Base-by-base conservation (phyloP, 768 basidiomycete genomes). In the Auricularia sp. region DNA sequence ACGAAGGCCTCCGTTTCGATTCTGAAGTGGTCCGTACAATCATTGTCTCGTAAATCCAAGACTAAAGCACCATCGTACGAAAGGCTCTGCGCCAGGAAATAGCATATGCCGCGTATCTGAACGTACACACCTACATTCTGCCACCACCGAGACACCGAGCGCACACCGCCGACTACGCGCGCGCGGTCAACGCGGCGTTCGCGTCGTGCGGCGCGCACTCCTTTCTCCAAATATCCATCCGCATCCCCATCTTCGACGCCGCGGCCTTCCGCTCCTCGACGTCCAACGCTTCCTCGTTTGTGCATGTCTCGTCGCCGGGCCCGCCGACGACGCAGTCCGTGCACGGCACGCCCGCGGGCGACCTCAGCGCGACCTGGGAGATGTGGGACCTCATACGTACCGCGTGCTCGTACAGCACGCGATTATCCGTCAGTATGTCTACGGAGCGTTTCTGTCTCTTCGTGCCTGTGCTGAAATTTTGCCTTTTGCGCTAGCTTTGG, bases 381-480 rank as follows among this genome's bases (percentile, higher is more conserved):
- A 96, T 95, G 85, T 99, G 97, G 97, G 97, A 98, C 73, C 82
- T 88, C 59, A 91, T 99, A 65, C 81, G 95, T 66, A 87, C 88
- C 3, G 82, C 96, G 39, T 99, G 97, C 74, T 87, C 87, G 64
- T 96, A 94, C 74, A 85, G 84, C 71, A 78, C 81, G 36, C 83
- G 90, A 34, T 71, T 93, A 66, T 87, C 87, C 2, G 71, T 91
- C 64, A 87, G 91, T 93, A 73, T 68, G 81, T 29, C 29, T 75
- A 59, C 39, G 3, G 11, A 21, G 10, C 34, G 43, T 61, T 29
- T 7, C 47, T 8, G 8, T 1, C 16, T 51, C n/a, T 10, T 5
- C 11, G 11, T 51, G 47, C 14, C 47, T 18, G 47, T 14, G 47
- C 18, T 51, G 18, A 16, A 51, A 10, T 10, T 10, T 18, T 51